Percentiles rank a stretch among this genome's conserved stretches.
Conservation (phyloP, 768 basidiomycete species). For the Boletus vermiculosoides region DNA sequence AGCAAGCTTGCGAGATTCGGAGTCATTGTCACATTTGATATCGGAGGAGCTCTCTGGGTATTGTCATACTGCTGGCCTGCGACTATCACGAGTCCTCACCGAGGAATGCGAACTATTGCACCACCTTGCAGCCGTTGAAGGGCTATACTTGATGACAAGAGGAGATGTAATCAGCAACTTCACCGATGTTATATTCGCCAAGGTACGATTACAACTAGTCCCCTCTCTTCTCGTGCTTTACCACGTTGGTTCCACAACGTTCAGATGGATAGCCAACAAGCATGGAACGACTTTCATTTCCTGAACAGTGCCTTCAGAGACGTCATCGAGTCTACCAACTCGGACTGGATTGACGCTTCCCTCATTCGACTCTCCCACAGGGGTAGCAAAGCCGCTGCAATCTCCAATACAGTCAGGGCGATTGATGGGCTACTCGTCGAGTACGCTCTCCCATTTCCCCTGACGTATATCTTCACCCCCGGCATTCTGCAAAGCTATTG, state of each 20-base stretch:
- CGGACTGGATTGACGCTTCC: slow-evolving; percentile 61
- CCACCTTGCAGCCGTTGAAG: slow-evolving; percentile 65
- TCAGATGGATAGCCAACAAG: slow-evolving; percentile 72
- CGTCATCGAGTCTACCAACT: slow-evolving; percentile 50
- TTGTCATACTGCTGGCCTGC: slow-evolving; percentile 50
- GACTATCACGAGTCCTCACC: slow-evolving; percentile 55
- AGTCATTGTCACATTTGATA: slow-evolving; percentile 60
- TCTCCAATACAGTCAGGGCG: slow-evolving; percentile 55
- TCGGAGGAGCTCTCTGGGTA: slow-evolving; percentile 60
- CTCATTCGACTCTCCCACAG: slow-evolving; percentile 73
- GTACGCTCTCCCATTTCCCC: slow-evolving; percentile 78
- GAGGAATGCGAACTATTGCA: slow-evolving; percentile 65
- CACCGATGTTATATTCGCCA: slow-evolving; percentile 68
- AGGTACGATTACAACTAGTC: slow-evolving; percentile 43
- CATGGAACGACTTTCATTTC: slow-evolving; percentile 83
- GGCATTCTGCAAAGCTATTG: slow-evolving; percentile 55
- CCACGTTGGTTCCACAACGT: background rate
- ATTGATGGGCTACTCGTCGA: slow-evolving; percentile 70
- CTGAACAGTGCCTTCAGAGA: slow-evolving; percentile 76
- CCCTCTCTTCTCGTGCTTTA: background rate
- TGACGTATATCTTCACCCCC: slow-evolving; percentile 75
- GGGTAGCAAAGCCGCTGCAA: slow-evolving; percentile 45
- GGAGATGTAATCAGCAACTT: slow-evolving; percentile 80
- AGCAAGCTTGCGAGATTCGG: slow-evolving; percentile 49
- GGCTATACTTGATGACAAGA: slow-evolving; percentile 69